Percentiles rank a stretch among this genome's conserved stretches.
phyloP scores from a whole-genome alignment of 352 stramenopile genomes.

The Peronospora destructor region DNA sequence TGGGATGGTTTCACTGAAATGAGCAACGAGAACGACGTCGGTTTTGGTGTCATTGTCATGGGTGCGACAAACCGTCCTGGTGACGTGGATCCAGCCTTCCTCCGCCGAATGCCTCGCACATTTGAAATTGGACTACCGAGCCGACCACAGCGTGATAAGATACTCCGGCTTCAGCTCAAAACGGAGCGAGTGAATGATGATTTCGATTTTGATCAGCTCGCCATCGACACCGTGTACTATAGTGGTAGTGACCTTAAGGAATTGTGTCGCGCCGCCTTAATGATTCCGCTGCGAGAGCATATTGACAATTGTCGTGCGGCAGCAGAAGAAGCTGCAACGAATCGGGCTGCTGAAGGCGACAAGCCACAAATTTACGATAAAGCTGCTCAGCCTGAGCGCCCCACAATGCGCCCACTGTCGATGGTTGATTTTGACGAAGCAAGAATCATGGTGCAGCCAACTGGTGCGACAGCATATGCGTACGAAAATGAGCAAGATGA shows the following conservation, averaged over 20 bases:
- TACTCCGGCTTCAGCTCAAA: constrained; percentile 89
- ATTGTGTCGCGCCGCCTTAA: constrained; percentile 77
- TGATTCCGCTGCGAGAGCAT: constrained; percentile 83
- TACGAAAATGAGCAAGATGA: constrained; percentile 61
- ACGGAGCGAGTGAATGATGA: constrained; percentile 70
- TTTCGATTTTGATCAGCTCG: constrained; percentile 82
- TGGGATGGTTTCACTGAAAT: constrained; percentile 94
- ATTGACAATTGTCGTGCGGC: constrained; percentile 52
- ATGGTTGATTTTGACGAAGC: constrained; percentile 85
- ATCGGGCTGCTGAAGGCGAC: constrained; percentile 22
- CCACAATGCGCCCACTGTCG: constrained; percentile 58
- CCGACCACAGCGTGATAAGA: constrained; percentile 84
- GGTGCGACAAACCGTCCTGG: constrained; percentile 93
- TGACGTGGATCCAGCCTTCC: constrained; percentile 91
- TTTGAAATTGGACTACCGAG: constrained; percentile 93
- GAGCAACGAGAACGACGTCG: constrained; percentile 43
- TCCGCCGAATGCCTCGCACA: constrained; percentile 92
- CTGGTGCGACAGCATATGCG: constrained; percentile 67
- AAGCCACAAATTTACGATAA: constrained; percentile 29
- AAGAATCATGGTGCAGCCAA: constrained; percentile 80
- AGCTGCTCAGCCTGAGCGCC: constrained; percentile 17
- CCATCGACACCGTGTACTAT: constrained; percentile 87
- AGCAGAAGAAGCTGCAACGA: constrained; percentile 32
- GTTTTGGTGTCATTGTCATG: constrained; percentile 92
- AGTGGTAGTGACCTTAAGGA: constrained; percentile 94